phyloP scores from a whole-genome alignment of 352 stramenopile genomes.

The Pythium plurisporium region DNA sequence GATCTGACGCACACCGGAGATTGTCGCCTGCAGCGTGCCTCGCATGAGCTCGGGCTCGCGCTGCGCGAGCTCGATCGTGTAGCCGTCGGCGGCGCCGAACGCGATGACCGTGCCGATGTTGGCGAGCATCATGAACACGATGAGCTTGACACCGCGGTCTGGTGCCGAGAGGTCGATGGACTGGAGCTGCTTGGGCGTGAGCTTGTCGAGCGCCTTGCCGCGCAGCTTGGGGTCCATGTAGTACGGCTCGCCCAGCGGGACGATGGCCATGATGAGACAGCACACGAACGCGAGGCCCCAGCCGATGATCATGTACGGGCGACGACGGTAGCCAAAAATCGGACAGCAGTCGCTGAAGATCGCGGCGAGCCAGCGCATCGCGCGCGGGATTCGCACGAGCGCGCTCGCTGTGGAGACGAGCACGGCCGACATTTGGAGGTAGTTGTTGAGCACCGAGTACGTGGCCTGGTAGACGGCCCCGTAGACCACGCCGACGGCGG shows the following conservation, averaged over 20 bases:
- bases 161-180: conserved; percentile 41
- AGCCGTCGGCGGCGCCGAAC: conserved; percentile 34
- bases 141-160: conserved; percentile 37
- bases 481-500: conserved; percentile 24
- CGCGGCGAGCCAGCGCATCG: conserved; percentile 42
- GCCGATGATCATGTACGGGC: conserved; percentile 37
- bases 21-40: conserved; percentile 25
- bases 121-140: conserved; percentile 51
- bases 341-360: conserved; percentile 37
- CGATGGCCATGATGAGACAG: conserved; percentile 35
- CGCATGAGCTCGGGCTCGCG: conserved; percentile 39
- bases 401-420: conserved; percentile 25
- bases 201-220: conserved; percentile 18
- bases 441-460: conserved; percentile 36
- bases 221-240: conserved; percentile 39
- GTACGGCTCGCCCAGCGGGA: conserved; percentile 44
- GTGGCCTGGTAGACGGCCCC: conserved; percentile 21
- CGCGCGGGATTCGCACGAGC: conserved; percentile 41
- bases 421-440: conserved; percentile 29
- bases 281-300: conserved; percentile 31
- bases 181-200: conserved; percentile 32
- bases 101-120: conserved; percentile 46
- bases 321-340: conserved; percentile 17
- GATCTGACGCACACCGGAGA: conserved; percentile 13
- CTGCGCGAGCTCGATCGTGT: conserved; percentile 52